Base-by-base conservation (phyloP, 176 grass and related monocot genomes). In the Guadua angustifolia region DNA sequence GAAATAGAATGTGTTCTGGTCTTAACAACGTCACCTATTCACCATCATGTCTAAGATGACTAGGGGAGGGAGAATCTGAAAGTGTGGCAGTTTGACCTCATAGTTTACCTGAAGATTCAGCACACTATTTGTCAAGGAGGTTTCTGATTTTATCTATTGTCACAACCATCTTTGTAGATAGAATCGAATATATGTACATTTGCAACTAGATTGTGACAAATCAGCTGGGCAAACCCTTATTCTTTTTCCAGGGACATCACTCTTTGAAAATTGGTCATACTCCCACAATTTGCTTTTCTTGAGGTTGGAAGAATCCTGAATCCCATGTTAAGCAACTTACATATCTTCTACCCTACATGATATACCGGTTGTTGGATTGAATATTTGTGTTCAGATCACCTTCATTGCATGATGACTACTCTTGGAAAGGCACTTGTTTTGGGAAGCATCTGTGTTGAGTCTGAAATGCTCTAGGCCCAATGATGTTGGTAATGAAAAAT, bases 231-330 rank as follows among this genome's bases (percentile, higher is more conserved):
- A 4, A 32, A 52, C 6, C 35, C 24, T 71, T 52, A 7, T 9
- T 33, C 7, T 2, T 45, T 45, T 38, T 70, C 26, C 5, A 19
- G 9, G 46, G 24, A 12, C 25, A 6, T 7, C 8, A 24, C 21
- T 78, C n/a, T 12, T 29, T 66, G 57, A 84, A 74, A 46, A 66
- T 13, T 43, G 74, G 25, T 18, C 36, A 7, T 60, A 22, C 67
- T 83, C 46, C 25, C 19, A 38, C 44, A 15, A 22, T 80, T 75
- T 42, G 32, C n/a, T 81, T 55, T 7, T 45, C 11, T 11, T 36
- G 10, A 69, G 33, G 42, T 70, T 77, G 19, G 36, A 77, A 16
- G 33, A 77, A 77, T 16, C 10, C 9, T 26, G 33, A 77, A 77
- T 16, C 7, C 9, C 38, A 43, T 71, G 5, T 76, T 84, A 66